Percentiles rank a stretch among this genome's conserved stretches.
These are phyloP conservation scores for Petasospora fabianii DNA, from an alignment of 1,139 yeast genomes.

Conservation along the genomic window DNA sequence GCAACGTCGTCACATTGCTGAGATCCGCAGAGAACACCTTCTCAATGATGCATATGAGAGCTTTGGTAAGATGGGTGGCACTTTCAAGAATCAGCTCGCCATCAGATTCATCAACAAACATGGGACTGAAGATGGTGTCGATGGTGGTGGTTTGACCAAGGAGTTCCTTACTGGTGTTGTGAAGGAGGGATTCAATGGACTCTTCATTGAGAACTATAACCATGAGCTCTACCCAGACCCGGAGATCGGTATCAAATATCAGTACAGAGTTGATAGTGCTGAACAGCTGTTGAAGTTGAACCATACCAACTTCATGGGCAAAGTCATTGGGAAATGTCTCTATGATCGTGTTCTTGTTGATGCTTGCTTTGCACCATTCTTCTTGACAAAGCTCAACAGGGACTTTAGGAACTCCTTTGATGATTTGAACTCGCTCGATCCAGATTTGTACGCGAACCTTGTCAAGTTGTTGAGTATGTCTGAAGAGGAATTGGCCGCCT, in stretches of 20 bases:
- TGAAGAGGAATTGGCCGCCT: constrained; percentile 49
- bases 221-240: constrained; percentile 77
- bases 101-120: constrained; percentile 69
- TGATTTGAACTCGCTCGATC: constrained; percentile 71
- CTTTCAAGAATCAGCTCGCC: constrained; percentile 55
- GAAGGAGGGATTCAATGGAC: constrained; percentile 57
- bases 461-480: constrained; percentile 57
- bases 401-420: constrained; percentile 61
- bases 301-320: constrained; percentile 66
- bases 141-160: constrained; percentile 95
- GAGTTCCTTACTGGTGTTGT: constrained; percentile 79
- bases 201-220: constrained; percentile 53
- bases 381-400: constrained; percentile 62
- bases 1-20: constrained; percentile 38
- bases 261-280: constrained; percentile 26
- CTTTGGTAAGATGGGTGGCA: constrained; percentile 44
- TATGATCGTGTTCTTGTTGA: constrained; percentile 81
- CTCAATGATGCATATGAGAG: constrained; percentile 71
- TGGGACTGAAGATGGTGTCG: constrained; percentile 77
- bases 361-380: constrained; percentile 82
- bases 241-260: constrained; percentile 40
- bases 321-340: constrained; percentile 84
- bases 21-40: constrained; percentile 63
- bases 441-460: constrained; percentile 60
- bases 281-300: constrained; percentile 35